Base-by-base conservation (phyloP, 176 grass and related monocot species). In the Rhynchospora pubera region DNA sequence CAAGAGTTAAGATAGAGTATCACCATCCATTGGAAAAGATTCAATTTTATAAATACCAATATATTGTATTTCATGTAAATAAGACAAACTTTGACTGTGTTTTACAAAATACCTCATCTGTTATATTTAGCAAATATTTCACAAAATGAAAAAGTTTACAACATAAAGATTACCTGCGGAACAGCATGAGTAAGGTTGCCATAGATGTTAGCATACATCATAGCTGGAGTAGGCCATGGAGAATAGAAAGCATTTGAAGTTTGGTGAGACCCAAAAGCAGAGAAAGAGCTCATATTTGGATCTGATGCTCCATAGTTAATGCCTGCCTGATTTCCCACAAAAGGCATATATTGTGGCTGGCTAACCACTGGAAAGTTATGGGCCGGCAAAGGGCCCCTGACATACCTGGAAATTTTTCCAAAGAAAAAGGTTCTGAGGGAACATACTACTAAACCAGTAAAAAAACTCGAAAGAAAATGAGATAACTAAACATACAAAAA, bases 151-250 rank as follows among this genome's bases (percentile, higher is more conserved):
- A 12, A 63, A 51, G 32, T 48, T 4, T 19, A 28, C 26, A 16
- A 57, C 5, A 2, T 65, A 34, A 26, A 13, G 23, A 80, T 86
- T 86, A 99, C 97, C 91, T 99, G 97, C 56, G 88, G 88, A 28
- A 93, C 79, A 59, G 77, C 79, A 62, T 90, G 89, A 48, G 91
- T 88, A 64, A 89, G 78, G 30, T 93, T 90, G 62, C 93, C 89
- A 85, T 93, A 96, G 84, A 89, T 96, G 77, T 99, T 87, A 14
- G 97, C 84, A 83, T 99, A 96, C 89, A 91, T 85, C 89, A 96
- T 90, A 57, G 93, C 69, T 57, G 91, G 78, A 14, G 85, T 85
- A 75, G 87, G 59, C 93, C 93, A 99, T 57, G 92, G 97, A 78
- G 88, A 76, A 71, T 95, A 96, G 42, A 93, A 75, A 85, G 76